Conservation (phyloP, 345 rosid species). For the Rubroshorea leprosula region DNA sequence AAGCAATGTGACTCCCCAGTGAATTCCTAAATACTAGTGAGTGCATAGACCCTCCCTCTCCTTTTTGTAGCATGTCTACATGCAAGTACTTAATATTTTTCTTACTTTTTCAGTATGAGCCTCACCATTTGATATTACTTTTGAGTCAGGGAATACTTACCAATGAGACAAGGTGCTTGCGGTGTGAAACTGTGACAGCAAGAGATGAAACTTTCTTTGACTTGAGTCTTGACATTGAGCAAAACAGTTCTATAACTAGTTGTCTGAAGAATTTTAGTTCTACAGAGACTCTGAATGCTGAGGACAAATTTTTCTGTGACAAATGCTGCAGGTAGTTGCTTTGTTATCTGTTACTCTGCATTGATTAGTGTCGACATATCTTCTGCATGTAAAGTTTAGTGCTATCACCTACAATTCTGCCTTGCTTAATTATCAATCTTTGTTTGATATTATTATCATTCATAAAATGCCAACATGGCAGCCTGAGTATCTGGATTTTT, state of each 20-base stretch:
- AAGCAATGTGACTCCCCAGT: background rate
- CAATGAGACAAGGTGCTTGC: constrained; percentile 94
- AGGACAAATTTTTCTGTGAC: constrained; percentile 99
- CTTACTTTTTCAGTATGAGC: constrained; percentile 3
- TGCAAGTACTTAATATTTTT: background rate
- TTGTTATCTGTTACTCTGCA: constrained; percentile 6
- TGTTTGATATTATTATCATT: too few species aligned
- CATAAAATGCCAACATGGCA: background rate
- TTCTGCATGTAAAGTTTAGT: background rate
- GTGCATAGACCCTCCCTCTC: background rate
- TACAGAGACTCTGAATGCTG: constrained; percentile 98
- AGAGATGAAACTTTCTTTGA: constrained; percentile 98
- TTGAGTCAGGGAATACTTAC: constrained; percentile 87
- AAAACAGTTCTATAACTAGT: constrained; percentile 97
- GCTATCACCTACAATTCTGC: background rate
- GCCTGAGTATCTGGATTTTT: too few species aligned
- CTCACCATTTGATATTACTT: constrained; percentile 18
- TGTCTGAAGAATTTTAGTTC: constrained; percentile 99
- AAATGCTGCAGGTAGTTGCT: constrained; percentile 89
- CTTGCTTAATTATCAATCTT: too few species aligned
- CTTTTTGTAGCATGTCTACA: background rate
- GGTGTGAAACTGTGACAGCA: constrained; percentile 96
- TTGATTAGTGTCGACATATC: background rate
- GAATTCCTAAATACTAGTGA: background rate
- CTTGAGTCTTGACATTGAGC: constrained; percentile 98